Evolutionary conservation across 1,139 yeast species (phyloP).

Genomic region (Sugiyamaella japonica): DNA sequence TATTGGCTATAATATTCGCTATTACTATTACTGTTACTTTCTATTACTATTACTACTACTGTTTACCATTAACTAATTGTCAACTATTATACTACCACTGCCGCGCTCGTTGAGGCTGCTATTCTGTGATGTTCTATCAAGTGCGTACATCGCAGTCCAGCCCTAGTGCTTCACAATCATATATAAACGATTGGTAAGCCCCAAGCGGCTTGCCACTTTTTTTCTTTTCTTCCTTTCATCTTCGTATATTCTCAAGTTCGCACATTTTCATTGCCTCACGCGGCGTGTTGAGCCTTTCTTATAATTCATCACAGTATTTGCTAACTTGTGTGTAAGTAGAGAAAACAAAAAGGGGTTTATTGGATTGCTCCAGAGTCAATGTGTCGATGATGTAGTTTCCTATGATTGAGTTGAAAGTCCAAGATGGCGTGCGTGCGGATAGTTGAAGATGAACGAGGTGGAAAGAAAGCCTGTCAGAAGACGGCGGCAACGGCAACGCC

Average conservation of each 20-base stretch:
- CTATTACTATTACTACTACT: no score
- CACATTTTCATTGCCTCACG: constrained; percentile 13
- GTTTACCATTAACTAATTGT: no score
- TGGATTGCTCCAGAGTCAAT: not conserved
- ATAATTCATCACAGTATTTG: not conserved
- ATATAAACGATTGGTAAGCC: constrained; percentile 9
- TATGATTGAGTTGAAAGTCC: not conserved
- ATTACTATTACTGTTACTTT: no score
- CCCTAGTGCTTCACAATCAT: not conserved
- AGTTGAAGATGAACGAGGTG: not conserved
- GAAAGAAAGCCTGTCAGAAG: not conserved
- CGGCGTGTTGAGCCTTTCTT: constrained; percentile 15
- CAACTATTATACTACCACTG: not conserved
- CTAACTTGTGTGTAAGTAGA: not conserved
- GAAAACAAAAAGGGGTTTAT: not conserved
- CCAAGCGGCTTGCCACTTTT: constrained; percentile 6
- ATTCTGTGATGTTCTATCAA: constrained; percentile 2
- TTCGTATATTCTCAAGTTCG: not conserved
- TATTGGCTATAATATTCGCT: no score
- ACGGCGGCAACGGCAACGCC: constrained; percentile 2
- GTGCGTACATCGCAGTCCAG: constrained; percentile 4
- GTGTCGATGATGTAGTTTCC: not conserved
- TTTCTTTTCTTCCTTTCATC: not conserved
- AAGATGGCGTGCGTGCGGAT: not conserved
- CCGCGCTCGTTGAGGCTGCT: not conserved